These are phyloP conservation scores for Prunus mongolica DNA, from an alignment of 306 rosid genomes.

Conservation along the genomic window DNA sequence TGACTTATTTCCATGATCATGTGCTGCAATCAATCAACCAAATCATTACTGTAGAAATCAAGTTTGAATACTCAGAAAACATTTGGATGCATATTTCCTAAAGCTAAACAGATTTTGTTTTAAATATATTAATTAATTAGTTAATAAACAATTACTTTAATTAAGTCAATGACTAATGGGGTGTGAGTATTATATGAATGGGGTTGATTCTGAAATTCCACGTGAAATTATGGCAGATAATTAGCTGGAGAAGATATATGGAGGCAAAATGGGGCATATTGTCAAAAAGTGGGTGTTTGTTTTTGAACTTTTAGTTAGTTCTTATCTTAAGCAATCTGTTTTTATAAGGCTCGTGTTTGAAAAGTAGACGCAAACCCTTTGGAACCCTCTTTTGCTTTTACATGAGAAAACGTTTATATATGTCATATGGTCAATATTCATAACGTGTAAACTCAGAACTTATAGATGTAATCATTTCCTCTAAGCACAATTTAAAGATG, in stretches of 20 bases:
- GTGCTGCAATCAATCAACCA: constrained; percentile 24
- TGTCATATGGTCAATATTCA: neutral
- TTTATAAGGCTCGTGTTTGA: constrained; percentile 25
- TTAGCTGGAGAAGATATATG: constrained; percentile 19
- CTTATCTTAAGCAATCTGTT: neutral
- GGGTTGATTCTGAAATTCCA: neutral
- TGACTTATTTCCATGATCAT: constrained; percentile 10
- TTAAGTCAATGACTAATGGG: neutral
- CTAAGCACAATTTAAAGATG: constrained; percentile 17
- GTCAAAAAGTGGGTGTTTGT: constrained; percentile 55
- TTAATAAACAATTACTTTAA: neutral
- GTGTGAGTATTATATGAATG: neutral
- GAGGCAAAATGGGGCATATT: neutral
- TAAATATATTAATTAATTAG: neutral
- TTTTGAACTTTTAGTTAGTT: neutral
- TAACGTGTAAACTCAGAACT: constrained; percentile 20
- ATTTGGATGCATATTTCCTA: neutral
- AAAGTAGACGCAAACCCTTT: constrained; percentile 25
- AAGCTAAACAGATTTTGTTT: neutral
- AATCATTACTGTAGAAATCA: constrained; percentile 41
- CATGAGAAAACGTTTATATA: constrained; percentile 18
- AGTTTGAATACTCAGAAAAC: constrained; percentile 12
- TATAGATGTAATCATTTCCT: constrained; percentile 30
- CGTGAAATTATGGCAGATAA: constrained; percentile 11
- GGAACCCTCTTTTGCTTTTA: constrained; percentile 4